Evolutionary conservation across 805 yeast genomes (phyloP), one percentile per base, ranked within the genome.

Genomic region (Osmozyma mogii): DNA sequence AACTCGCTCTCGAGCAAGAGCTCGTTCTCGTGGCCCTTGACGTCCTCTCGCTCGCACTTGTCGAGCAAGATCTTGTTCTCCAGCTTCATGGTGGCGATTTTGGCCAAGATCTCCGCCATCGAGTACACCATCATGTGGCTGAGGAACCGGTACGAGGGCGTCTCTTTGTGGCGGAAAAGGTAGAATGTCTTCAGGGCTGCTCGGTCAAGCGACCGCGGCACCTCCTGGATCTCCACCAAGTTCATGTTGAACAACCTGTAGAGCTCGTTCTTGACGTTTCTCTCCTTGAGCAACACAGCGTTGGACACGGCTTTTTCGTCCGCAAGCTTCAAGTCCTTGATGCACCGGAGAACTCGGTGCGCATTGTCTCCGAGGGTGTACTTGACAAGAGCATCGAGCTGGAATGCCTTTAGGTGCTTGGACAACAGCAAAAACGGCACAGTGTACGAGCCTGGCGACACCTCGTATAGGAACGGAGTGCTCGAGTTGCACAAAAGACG

Each of bases 41-140:
- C 96, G 49, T 92, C 97, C 37, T 82, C 94, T 56, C 98, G 72
- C 39, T 79, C 80, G 33, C 88, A 77, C 54, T 89, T 89, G 17
- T 78, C 78, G 31, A 88, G 59, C 33, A 89, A 65, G 5, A 79
- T 75, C 20, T 70, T 61, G 50, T 85, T 76, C 20, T 75, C 78
- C 15, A 54, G 54, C 38, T 83, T 78, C 33, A 77, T 47, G 11
- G 54, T 51, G 30, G 69, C 74, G 38, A 81, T 54, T 25, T 67
- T 61, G 26, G 64, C 58, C 40, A 78, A 58, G 6, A 65, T 49
- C 34, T 64, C 65, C 3, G 70, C 76, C 62, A 76, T 72, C 38
- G 70, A 70, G 44, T 58, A 74, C 28, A 71, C 46, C 17, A 80
- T 44, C 13, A 70, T 56, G 27, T 63, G 56, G 11, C 49, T 44